Conservation (phyloP, 2,329 filamentous ascomycete genomes). For the Phyllosticta paracitricarpa region DNA sequence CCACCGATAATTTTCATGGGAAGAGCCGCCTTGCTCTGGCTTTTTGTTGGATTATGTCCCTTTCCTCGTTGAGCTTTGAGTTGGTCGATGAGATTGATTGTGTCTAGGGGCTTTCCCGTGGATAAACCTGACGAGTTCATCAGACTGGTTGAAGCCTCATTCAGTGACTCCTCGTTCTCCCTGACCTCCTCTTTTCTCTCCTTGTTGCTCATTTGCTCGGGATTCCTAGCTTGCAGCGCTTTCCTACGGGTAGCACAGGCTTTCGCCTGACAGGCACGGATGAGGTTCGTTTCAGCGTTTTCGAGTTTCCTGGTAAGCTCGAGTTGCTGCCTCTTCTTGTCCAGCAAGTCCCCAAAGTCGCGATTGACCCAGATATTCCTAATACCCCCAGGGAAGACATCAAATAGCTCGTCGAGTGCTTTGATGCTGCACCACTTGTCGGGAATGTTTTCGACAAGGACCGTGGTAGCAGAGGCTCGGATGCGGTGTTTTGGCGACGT, state of each 20-base stretch:
- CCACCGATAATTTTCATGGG: conserved; percentile 33
- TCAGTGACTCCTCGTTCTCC: neutral
- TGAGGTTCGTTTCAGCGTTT: conserved; percentile 71
- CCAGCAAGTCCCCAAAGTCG: conserved; percentile 70
- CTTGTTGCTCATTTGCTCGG: neutral
- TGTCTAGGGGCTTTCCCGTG: conserved; percentile 3
- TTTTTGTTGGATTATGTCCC: neutral
- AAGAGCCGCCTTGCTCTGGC: conserved; percentile 17
- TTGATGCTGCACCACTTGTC: conserved; percentile 81
- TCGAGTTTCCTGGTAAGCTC: conserved; percentile 64
- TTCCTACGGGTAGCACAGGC: conserved; percentile 17
- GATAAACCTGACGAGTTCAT: neutral
- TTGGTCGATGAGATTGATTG: conserved; percentile 4
- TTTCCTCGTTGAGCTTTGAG: neutral
- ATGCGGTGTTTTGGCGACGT: conserved; percentile 92
- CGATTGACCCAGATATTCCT: conserved; percentile 95
- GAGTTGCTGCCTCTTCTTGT: conserved; percentile 72
- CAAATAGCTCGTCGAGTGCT: conserved; percentile 73
- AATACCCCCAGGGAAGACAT: conserved; percentile 92
- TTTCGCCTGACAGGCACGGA: conserved; percentile 50
- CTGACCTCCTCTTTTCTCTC: neutral
- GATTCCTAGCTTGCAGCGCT: neutral
- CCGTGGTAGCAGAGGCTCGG: conserved; percentile 87
- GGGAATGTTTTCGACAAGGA: conserved; percentile 84
- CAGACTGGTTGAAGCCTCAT: neutral